These are phyloP conservation scores for Pouteria glomerata DNA, from an alignment of 148 eudicot species.

Conservation along the genomic window DNA sequence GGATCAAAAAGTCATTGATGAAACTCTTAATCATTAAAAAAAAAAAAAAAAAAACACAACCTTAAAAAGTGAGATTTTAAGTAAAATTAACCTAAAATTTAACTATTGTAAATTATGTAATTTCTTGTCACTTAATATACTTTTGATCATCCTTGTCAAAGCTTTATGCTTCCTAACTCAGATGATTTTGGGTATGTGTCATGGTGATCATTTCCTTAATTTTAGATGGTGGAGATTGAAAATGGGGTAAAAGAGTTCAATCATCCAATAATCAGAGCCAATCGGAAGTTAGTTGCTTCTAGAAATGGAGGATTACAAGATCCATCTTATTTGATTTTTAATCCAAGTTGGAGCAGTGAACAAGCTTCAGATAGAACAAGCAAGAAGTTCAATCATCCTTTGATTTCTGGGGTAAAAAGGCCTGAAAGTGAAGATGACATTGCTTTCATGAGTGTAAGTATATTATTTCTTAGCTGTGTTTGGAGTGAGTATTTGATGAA, in stretches of 20 bases:
- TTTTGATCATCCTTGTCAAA: neutral
- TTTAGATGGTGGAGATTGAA: slow-evolving; percentile 63
- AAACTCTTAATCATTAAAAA: too few species aligned
- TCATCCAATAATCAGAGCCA: slow-evolving; percentile 50
- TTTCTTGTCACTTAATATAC: neutral
- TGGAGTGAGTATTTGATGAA: too few species aligned
- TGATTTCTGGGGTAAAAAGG: slow-evolving; percentile 35
- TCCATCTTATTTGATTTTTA: slow-evolving; percentile 66
- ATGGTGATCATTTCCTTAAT: neutral
- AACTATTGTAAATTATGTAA: neutral
- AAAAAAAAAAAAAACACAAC: too few species aligned
- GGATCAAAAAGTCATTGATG: too few species aligned
- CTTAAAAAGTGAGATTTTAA: too few species aligned
- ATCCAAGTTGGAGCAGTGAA: slow-evolving; percentile 45
- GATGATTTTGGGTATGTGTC: neutral
- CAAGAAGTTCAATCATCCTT: slow-evolving; percentile 46
- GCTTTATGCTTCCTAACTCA: neutral
- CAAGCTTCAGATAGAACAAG: slow-evolving; percentile 17
- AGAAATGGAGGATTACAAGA: slow-evolving; percentile 64
- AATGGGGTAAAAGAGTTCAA: slow-evolving; percentile 63
- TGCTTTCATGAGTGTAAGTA: slow-evolving; percentile 80
- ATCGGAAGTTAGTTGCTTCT: slow-evolving; percentile 62
- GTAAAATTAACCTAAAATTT: too few species aligned
- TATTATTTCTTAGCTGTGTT: too few species aligned
- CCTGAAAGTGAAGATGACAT: slow-evolving; percentile 72